Conservation (phyloP, 768 basidiomycete genomes). For the Trametes coccinea region DNA sequence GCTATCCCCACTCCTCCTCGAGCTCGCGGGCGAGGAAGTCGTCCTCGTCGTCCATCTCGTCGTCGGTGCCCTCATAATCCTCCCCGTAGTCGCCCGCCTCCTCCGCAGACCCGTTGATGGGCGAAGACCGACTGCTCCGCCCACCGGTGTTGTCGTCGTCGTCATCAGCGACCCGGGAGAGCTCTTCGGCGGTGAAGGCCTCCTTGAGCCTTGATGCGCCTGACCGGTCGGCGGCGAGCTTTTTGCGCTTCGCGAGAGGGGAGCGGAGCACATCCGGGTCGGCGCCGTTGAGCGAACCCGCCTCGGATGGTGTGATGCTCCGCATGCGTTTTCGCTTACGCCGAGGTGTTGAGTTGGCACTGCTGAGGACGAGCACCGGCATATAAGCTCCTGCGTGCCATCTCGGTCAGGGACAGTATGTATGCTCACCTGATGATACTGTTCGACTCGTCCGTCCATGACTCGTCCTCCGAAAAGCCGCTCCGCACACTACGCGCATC, state of each 20-base stretch:
- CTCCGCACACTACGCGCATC: constrained; percentile 26
- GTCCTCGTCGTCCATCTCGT: constrained; percentile 61
- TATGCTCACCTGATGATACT: constrained; percentile 45
- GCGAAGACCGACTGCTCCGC: constrained; percentile 14
- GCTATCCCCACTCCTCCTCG: constrained; percentile 76
- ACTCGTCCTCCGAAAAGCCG: constrained; percentile 55
- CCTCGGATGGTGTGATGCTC: constrained; percentile 69
- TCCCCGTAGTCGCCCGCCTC: constrained; percentile 42
- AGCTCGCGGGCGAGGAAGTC: constrained; percentile 82
- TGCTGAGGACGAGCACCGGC: constrained; percentile 18
- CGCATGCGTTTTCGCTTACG: constrained; percentile 68
- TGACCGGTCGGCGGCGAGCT: constrained; percentile 62
- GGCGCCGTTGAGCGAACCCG: constrained; percentile 37
- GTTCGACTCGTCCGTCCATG: constrained; percentile 48
- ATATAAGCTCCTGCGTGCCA: too few species aligned
- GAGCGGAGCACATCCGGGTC: constrained; percentile 54
- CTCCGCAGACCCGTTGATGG: constrained; percentile 16
- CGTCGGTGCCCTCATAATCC: constrained; percentile 39
- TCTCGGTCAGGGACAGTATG: not conserved
- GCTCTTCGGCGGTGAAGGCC: constrained; percentile 31
- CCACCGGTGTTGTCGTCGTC: constrained; percentile 9
- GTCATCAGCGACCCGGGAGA: constrained; percentile 5
- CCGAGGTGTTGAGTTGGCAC: constrained; percentile 44
- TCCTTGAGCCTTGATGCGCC: constrained; percentile 72
- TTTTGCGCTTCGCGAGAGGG: constrained; percentile 81